phyloP scores from a whole-genome alignment of 1,284 basidiomycete species.

The Ceratobasidium sp. region DNA sequence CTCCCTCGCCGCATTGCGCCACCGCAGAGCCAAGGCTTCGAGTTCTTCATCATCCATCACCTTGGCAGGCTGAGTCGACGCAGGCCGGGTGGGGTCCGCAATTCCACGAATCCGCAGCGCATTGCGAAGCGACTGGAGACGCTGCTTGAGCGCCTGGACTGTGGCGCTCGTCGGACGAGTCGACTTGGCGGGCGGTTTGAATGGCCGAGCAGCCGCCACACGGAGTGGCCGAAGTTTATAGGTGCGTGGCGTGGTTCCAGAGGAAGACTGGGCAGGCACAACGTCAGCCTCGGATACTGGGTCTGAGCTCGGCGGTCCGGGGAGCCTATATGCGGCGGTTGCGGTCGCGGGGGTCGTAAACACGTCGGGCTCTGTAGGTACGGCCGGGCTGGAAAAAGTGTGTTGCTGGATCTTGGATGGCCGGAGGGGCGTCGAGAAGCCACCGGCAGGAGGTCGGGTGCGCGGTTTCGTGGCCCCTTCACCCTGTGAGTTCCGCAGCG shows the following conservation, averaged over 20 bases:
- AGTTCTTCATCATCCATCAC: slow-evolving; percentile 38
- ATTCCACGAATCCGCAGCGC: slow-evolving; percentile 35
- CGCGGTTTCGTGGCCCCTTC: neutral
- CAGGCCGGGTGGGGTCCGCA: slow-evolving; percentile 8
- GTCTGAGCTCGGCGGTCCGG: slow-evolving; percentile 12
- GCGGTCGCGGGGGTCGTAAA: slow-evolving; percentile 38
- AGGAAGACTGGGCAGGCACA: slow-evolving; percentile 3
- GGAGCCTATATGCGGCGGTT: slow-evolving; percentile 8
- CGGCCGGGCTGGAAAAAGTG: slow-evolving; percentile 19
- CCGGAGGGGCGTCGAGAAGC: slow-evolving; percentile 30
- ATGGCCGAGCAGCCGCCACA: slow-evolving; percentile 5
- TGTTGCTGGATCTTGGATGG: neutral
- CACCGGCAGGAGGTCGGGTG: slow-evolving; percentile 14
- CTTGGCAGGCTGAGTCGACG: slow-evolving; percentile 13
- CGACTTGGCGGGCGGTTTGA: slow-evolving; percentile 40
- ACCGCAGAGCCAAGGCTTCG: slow-evolving; percentile 38
- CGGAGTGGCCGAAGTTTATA: slow-evolving; percentile 18
- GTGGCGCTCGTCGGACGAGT: slow-evolving; percentile 17
- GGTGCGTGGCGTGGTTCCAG: neutral
- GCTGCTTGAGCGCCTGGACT: slow-evolving; percentile 44
- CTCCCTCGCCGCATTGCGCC: slow-evolving; percentile 46
- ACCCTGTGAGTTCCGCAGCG: slow-evolving; percentile 28
- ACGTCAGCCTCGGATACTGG: slow-evolving; percentile 6
- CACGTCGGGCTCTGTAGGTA: slow-evolving; percentile 29
- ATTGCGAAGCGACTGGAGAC: slow-evolving; percentile 43